A percentile compares a stretch with the other conserved stretches of the same genome.
These are phyloP conservation scores for Boletus rubescentipes DNA, from an alignment of 768 basidiomycete genomes.

Conservation along the genomic window DNA sequence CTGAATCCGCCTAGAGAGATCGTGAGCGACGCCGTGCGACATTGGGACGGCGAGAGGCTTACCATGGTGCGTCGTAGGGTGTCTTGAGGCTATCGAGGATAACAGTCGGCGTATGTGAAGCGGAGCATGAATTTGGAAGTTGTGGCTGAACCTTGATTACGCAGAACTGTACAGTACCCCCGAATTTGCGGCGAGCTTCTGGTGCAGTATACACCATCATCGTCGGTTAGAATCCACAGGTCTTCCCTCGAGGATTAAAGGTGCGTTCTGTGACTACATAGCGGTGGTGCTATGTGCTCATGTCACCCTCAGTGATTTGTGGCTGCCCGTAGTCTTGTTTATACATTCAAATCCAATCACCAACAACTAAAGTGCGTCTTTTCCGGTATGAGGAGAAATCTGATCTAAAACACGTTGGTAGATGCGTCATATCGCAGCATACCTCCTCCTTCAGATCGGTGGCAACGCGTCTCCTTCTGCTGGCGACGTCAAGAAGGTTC, in stretches of 20 bases:
- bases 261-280: conserved; percentile 16
- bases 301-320: conserved; percentile 75
- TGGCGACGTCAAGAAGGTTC: conserved; percentile 84
- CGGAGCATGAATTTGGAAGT: conserved; percentile 35
- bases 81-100: conserved; percentile 29
- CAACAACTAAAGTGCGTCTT: conserved; percentile 45
- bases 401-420: conserved; percentile 26
- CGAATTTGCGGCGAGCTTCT: conserved; percentile 14
- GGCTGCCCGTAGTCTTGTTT: conserved; percentile 65
- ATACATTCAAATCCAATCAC: conserved; percentile 29
- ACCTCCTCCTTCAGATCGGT: conserved; percentile 94
- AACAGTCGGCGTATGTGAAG: conserved; percentile 15
- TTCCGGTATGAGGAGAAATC: not conserved
- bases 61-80: conserved; percentile 35
- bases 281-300: conserved; percentile 1
- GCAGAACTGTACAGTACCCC: conserved; percentile 64
- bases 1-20: conserved; percentile 65
- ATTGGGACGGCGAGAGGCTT: not conserved
- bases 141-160: conserved; percentile 43
- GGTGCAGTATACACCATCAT: conserved; percentile 31
- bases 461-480: conserved; percentile 89
- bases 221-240: conserved; percentile 90
- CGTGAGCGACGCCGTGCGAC: not conserved
- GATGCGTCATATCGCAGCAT: conserved; percentile 95
- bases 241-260: conserved; percentile 93